Evolutionary conservation across 2,329 filamentous ascomycete genomes (phyloP).

Genomic region (Botrytis hyacinthi): DNA sequence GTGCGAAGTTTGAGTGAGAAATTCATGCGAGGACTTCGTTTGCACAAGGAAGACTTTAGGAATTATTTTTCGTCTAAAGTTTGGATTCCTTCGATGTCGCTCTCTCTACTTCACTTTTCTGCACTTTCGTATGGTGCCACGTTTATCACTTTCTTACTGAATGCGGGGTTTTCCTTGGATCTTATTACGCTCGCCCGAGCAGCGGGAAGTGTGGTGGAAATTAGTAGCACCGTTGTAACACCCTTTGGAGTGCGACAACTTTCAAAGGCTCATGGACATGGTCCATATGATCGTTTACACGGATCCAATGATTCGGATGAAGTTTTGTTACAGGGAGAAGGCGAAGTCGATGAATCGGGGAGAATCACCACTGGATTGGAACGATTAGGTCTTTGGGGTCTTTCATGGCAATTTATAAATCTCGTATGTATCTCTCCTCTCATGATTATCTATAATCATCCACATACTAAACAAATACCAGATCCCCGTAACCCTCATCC

Average conservation of each 20-base stretch:
- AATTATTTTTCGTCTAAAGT: conserved; percentile 43
- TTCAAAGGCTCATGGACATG: conserved; percentile 36
- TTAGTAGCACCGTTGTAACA: conserved; percentile 52
- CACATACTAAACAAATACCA: conserved; percentile 18
- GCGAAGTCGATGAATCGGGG: conserved; percentile 25
- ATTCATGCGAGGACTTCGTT: conserved; percentile 19
- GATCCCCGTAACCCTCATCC: conserved; percentile 41
- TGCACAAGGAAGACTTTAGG: conserved; percentile 38
- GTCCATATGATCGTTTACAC: conserved; percentile 26
- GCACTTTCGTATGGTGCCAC: conserved; percentile 54
- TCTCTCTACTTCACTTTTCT: conserved; percentile 53
- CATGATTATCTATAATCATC: neutral
- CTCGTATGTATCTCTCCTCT: conserved; percentile 36
- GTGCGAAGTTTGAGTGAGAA: conserved; percentile 1
- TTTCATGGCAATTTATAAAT: conserved; percentile 43
- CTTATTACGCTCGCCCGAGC: conserved; percentile 48
- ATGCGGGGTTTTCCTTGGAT: conserved; percentile 48
- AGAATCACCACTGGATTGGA: conserved; percentile 39
- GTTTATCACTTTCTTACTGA: conserved; percentile 55
- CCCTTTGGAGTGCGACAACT: conserved; percentile 47
- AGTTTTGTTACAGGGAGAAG: neutral
- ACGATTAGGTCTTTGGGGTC: conserved; percentile 45
- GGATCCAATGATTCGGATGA: neutral
- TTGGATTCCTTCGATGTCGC: conserved; percentile 48
- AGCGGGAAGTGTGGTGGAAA: conserved; percentile 50